Evolutionary conservation across 1,139 yeast genomes (phyloP), one percentile per base, ranked within the genome.

Genomic region (Saccharomyces hybrid): DNA sequence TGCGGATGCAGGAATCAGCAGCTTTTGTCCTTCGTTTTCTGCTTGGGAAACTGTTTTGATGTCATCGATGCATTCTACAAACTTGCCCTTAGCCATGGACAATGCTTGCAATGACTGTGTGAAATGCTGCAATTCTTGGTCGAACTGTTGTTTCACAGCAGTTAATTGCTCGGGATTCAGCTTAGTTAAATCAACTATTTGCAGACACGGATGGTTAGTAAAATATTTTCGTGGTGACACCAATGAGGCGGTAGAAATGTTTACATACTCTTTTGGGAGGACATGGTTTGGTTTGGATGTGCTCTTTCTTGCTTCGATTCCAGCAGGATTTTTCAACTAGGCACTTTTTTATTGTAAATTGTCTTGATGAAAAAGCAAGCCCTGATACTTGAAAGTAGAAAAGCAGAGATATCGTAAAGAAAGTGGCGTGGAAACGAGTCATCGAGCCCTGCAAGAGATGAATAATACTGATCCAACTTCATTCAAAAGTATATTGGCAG

Each of bases 1-100:
- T 48, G 91, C 79, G 0, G 98, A 89, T 60, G 95, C 76, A 5
- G 99, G 99, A 0, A 95, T 89, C 60, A 93, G 75, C 38, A 93
- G 71, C 32, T 81, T 80, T 54, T 78, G 75, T 2, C 75, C 73
- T 16, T 74, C 73, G 38, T 74, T 73, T 47, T 74, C 75, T 26
- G 78, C 72, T 28, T 69, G 64, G 51, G 82, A 78, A 61, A 88
- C 78, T 51, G 75, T 74, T 53, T 81, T 80, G 54, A 93, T 84
- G 59, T 91, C 84, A 38, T 77, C 76, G 12, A 84, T 79, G 70
- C 98, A 93, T 63, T 91, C 96, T 60, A 78, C 79, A 68, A 91
- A 88, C 71, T 88, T 91, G 51, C 79, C 73, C 66, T 86, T 89
- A 3, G 98, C 99, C 55, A 91, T 80, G 57, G 84, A 83, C 50